Base-by-base conservation (phyloP, 805 yeast species). In the Barnettozyma pratensis region DNA sequence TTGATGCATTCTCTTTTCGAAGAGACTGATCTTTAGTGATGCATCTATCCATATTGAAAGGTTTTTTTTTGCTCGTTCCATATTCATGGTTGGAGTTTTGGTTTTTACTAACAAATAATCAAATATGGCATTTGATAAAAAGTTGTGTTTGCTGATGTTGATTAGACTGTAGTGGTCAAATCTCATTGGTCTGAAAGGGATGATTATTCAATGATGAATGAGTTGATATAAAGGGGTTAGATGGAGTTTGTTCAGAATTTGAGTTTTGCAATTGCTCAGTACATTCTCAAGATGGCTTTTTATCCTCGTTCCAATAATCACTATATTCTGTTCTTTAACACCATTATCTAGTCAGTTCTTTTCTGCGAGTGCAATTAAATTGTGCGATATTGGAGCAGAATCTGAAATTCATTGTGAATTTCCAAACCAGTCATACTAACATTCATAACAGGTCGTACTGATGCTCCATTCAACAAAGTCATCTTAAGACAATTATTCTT, bases 401-500 rank as follows among this genome's bases (percentile, higher is more conserved):
- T 62, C 34, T 31, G 34, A 31, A 31, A 31, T 31, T 31, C 34
- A 8, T 31, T 52, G 51, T 45, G 42, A 44, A 42, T 39, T 38
- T 7, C 25, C 26, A 19, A 6, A 19, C 19, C 19, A 19, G 19
- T 19, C 19, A 11, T 68, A 68, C 71, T 69, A 70, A 74, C 79
- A 56, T 51, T 47, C 54, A 50, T 63, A 19, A 19, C 19, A 79
- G 96, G 96, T 81, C 97, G 99, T 81, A 92, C 98, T 69, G 97
- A 91, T 75, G 89, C 96, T 76, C 84, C 91, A 72, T 94, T 94
- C 95, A 94, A 94, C 97, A 89, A 87, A 84, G 89, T 91, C 67
- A 75, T 94, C 79, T 86, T 94, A 74, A 89, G 77, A 75, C 80
- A 92, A 71, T 85, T 94, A 76, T 94, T 89, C 89, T 81, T 94